These are phyloP conservation scores for Colletotrichum sp. DNA, from an alignment of 2,329 filamentous ascomycete species.

Conservation along the genomic window DNA sequence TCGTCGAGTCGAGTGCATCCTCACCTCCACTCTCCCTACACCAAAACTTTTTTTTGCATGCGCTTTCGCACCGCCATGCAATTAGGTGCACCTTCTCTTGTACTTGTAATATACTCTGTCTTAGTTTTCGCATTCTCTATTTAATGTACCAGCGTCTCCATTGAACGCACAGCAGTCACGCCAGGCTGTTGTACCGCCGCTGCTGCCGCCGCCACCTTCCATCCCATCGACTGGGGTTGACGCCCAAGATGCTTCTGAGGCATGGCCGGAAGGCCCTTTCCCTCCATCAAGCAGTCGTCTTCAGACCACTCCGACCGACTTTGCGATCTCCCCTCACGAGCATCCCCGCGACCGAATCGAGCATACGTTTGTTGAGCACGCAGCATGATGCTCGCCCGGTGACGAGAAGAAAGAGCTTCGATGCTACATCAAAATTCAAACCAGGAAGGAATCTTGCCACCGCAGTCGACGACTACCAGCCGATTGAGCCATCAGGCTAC, in stretches of 20 bases:
- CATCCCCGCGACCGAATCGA: not conserved
- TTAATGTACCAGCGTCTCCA: slow-evolving; percentile 8
- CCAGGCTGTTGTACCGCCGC: not conserved
- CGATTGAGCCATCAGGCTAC: not conserved
- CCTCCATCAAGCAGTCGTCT: slow-evolving; percentile 14
- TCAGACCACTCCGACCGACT: slow-evolving; percentile 5
- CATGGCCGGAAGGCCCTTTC: slow-evolving; percentile 13
- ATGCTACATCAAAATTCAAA: not conserved
- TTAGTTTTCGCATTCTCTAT: not conserved
- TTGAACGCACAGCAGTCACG: not conserved
- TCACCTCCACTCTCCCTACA: not conserved
- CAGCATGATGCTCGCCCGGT: not conserved
- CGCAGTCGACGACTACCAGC: slow-evolving; percentile 42
- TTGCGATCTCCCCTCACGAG: not conserved
- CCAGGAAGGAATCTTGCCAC: slow-evolving; percentile 40
- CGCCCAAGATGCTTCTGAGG: slow-evolving; percentile 19
- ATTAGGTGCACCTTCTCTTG: slow-evolving; percentile 1
- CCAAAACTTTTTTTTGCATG: not conserved
- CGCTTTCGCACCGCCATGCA: not conserved
- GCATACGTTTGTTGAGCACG: slow-evolving; percentile 1
- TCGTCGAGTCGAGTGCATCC: not conserved
- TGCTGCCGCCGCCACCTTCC: not conserved
- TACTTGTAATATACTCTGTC: slow-evolving; percentile 13
- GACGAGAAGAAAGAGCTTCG: slow-evolving; percentile 8
- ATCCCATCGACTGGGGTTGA: not conserved